phyloP scores from a whole-genome alignment of 768 basidiomycete species.

The Russula emetica region DNA sequence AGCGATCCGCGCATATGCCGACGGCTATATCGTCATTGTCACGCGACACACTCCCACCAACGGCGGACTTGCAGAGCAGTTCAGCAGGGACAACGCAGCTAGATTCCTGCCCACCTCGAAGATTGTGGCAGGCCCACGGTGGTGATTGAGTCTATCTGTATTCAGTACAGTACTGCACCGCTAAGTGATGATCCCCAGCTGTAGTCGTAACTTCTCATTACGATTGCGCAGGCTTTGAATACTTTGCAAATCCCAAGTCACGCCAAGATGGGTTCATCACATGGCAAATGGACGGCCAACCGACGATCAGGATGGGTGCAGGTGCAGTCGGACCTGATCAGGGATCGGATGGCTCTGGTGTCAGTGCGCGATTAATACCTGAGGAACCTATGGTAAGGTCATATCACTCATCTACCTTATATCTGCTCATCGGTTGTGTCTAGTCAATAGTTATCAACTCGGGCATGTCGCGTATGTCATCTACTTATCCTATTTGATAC shows the following conservation, averaged over 20 bases:
- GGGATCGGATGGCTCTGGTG: constrained; percentile 40
- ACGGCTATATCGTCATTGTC: too few relatives aligned
- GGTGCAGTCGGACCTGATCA: constrained; percentile 49
- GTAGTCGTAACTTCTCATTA: not conserved
- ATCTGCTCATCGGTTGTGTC: not conserved
- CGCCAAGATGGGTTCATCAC: constrained; percentile 59
- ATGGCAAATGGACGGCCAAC: constrained; percentile 63
- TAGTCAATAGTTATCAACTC: constrained; percentile 56
- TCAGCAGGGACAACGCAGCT: too few relatives aligned
- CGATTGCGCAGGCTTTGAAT: constrained; percentile 59
- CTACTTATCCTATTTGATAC: not conserved
- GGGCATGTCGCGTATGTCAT: constrained; percentile 50
- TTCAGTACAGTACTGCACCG: not conserved
- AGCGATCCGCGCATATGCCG: too few relatives aligned
- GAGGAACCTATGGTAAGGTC: constrained; percentile 48
- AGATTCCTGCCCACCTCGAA: too few relatives aligned
- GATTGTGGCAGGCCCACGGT: too few relatives aligned
- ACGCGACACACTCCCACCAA: too few relatives aligned
- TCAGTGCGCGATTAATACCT: constrained; percentile 57
- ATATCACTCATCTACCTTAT: not conserved
- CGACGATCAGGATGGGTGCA: constrained; percentile 51
- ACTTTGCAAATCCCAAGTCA: constrained; percentile 57
- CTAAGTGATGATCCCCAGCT: not conserved
- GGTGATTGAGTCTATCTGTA: too few relatives aligned
- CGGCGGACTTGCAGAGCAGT: too few relatives aligned